These are phyloP conservation scores for Boechera stricta DNA, from an alignment of 345 rosid genomes.

Conservation along the genomic window DNA sequence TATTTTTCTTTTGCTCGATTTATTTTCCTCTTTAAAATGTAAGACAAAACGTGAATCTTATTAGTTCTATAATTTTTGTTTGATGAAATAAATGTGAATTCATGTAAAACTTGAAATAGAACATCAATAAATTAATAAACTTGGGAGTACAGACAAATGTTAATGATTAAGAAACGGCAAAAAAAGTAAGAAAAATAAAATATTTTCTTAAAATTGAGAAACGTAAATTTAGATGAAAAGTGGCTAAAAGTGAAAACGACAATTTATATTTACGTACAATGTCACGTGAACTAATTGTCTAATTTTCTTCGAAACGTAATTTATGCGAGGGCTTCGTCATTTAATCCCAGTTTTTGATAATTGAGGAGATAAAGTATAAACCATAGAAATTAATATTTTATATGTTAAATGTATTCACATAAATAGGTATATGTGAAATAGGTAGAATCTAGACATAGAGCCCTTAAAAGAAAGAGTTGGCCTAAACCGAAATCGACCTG, in stretches of 20 bases:
- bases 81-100: conserved; percentile 1
- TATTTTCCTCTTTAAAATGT: conserved; percentile 26
- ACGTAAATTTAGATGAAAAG: conserved; percentile 31
- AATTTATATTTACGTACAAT: background rate
- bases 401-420: background rate
- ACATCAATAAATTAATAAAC: conserved; percentile 11
- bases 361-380: conserved; percentile 3
- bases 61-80: background rate
- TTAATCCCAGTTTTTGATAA: background rate
- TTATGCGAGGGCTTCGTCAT: conserved; percentile 7
- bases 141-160: conserved; percentile 18
- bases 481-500: conserved; percentile 45
- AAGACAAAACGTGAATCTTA: conserved; percentile 23
- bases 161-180: conserved; percentile 36
- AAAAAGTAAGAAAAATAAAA: background rate
- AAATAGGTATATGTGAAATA: conserved; percentile 29
- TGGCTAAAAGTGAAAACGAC: conserved; percentile 32
- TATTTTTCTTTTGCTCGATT: conserved; percentile 22
- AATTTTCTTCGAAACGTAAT: conserved; percentile 37
- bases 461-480: conserved; percentile 37
- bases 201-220: conserved; percentile 13
- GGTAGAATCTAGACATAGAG: conserved; percentile 46
- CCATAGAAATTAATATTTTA: background rate
- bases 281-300: conserved; percentile 42
- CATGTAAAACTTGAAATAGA: conserved; percentile 7